phyloP scores from a whole-genome alignment of 148 eudicot genomes.

The Tetragonia tetragonoides region DNA sequence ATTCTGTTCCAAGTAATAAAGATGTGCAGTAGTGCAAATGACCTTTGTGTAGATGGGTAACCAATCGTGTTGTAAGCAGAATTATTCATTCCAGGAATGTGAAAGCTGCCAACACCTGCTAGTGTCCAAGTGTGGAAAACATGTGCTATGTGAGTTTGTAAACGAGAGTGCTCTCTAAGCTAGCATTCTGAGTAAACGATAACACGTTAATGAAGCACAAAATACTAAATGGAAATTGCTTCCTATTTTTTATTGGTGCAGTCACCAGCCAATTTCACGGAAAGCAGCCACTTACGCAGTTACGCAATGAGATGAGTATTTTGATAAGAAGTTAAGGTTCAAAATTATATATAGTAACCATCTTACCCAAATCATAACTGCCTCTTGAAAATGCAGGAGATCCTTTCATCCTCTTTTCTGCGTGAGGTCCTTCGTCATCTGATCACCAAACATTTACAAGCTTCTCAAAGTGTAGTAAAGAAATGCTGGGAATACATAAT shows the following conservation, averaged over 20 bases:
- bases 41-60: conserved; percentile 98
- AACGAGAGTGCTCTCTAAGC: conserved; percentile 55
- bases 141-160: conserved; percentile 93
- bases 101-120: conserved; percentile 98
- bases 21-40: conserved; percentile 95
- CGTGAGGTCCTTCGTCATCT: conserved; percentile 65
- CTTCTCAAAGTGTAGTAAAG: not conserved
- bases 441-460: conserved; percentile 21
- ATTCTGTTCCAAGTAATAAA: conserved; percentile 29
- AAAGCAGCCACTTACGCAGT: conserved; percentile 3
- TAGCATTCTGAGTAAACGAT: conserved; percentile 28
- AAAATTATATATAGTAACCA: conserved; percentile 16
- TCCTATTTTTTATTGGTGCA: not conserved
- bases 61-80: conserved; percentile 93
- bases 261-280: not conserved
- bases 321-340: not conserved
- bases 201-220: conserved; percentile 8
- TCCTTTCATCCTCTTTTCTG: conserved; percentile 69
- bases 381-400: conserved; percentile 51
- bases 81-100: conserved; percentile 88
- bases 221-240: not conserved
- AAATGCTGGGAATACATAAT: not conserved
- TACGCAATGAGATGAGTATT: not conserved
- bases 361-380: conserved; percentile 62
- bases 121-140: conserved; percentile 95